Conservation (phyloP, 225 moss, liverwort and hornwort genomes). For the Anthoceros angustus region DNA sequence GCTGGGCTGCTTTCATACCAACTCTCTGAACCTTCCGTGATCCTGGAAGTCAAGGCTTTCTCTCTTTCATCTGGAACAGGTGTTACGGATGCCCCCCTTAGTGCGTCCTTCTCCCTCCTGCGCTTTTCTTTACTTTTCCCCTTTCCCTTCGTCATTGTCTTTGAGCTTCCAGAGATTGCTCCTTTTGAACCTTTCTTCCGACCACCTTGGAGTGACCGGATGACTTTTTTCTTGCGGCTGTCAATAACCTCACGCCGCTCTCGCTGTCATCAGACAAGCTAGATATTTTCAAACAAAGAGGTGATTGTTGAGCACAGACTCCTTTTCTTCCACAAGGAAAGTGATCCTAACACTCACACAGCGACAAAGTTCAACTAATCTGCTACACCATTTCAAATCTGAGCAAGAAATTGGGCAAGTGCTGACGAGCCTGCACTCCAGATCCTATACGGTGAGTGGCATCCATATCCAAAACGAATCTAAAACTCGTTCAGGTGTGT, state of each 20-base stretch:
- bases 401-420: too few relatives aligned
- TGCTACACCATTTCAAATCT: too few relatives aligned
- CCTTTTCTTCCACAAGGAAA: too few relatives aligned
- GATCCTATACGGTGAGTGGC: too few relatives aligned
- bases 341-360: too few relatives aligned
- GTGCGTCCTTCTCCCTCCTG: background rate
- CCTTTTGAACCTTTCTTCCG: background rate
- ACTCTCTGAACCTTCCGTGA: background rate
- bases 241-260: background rate
- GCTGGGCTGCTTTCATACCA: background rate
- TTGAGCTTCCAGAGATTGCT: background rate
- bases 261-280: slow-evolving; percentile 1
- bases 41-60: background rate
- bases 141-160: background rate
- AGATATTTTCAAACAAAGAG: slow-evolving; percentile 1
- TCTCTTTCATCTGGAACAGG: background rate
- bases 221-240: background rate
- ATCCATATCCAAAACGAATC: too few relatives aligned
- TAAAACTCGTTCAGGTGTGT: too few relatives aligned
- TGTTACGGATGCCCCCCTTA: background rate
- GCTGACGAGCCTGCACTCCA: too few relatives aligned
- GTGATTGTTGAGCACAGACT: background rate
- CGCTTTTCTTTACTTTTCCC: background rate
- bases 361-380: too few relatives aligned
- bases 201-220: slow-evolving; percentile 1